Base-by-base conservation (phyloP, 352 stramenopile species). In the Phytophthora cactorum region DNA sequence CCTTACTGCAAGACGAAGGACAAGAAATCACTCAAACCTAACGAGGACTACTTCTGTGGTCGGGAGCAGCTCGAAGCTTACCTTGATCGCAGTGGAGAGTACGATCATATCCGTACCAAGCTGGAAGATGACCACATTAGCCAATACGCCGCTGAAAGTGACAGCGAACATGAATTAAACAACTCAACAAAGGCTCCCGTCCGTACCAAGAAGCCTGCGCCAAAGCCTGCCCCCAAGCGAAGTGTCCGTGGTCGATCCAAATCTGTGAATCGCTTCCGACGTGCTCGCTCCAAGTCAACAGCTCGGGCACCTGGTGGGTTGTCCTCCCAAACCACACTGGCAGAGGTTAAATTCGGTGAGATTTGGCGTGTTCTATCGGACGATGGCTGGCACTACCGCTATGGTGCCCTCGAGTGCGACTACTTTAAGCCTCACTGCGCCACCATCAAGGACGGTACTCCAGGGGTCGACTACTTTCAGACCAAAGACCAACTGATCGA, bases 361-460 rank as follows among this genome's bases (percentile, higher is more conserved):
- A 80, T 92, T 53, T 92, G 84, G 84, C 38, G 52, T 8, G 52
- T 77, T 29, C 51, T 93, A n/a, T 49, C 60, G 3, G 57, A 80
- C 38, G 60, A 86, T 59, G 82, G 83, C 4, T 93, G 85, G 85
- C 74, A 88, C 34, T 83, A 79, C 39, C 63, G 58, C 15, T 28
- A 34, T 51, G 61, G 80, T 5, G 47, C n/a, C 5, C 68, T 91
- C 4, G 83, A 80, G 17, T 93, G 83, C 50, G 81, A 91, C 52
- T 93, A 89, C 72, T 90, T 90, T 68, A 89, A 78, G 55, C 85
- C 85, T 6, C 66, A 77, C 44, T 87, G 72, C n/a, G 56, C 66
- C 2, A 74, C 66, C 8, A 34, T 57, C n/a, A 65, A 60, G 12
- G 73, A 89, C 11, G 78, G 76, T 5, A 31, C 69, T 9, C 52